These are phyloP conservation scores for Penicillium decumbens DNA, from an alignment of 2,329 filamentous ascomycete genomes.

Conservation along the genomic window DNA sequence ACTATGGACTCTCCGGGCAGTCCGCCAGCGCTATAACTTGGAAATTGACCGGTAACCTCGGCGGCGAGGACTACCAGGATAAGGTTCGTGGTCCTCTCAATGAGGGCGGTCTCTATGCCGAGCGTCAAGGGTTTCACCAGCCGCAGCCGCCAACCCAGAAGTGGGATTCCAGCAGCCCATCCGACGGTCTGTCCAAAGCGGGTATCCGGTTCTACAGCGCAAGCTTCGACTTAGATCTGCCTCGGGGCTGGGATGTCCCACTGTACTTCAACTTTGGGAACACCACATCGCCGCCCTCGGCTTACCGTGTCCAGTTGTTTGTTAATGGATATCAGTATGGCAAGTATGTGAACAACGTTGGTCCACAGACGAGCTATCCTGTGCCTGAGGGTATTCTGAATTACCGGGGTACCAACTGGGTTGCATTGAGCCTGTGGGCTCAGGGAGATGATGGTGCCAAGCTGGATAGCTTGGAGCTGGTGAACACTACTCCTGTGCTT, in stretches of 20 bases:
- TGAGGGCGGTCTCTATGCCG: constrained; percentile 54
- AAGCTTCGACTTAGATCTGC: constrained; percentile 49
- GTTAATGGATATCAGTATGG: constrained; percentile 74
- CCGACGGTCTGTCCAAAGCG: constrained; percentile 41
- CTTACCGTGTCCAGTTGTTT: constrained; percentile 61
- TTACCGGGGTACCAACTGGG: constrained; percentile 64
- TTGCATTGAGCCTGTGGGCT: constrained; percentile 66
- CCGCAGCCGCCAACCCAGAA: constrained; percentile 42
- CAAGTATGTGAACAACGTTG: constrained; percentile 65
- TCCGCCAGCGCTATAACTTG: constrained; percentile 41
- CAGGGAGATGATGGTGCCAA: constrained; percentile 55
- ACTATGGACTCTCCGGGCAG: constrained; percentile 40
- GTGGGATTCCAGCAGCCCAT: constrained; percentile 35
- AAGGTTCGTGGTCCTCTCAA: constrained; percentile 53
- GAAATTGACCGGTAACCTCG: constrained; percentile 58
- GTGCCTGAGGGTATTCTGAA: constrained; percentile 70
- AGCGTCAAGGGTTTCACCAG: constrained; percentile 54
- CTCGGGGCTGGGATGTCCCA: constrained; percentile 53
- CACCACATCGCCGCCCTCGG: constrained; percentile 47
- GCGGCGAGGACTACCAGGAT: constrained; percentile 53
- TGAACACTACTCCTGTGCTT: constrained; percentile 48
- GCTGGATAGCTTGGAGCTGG: constrained; percentile 52
- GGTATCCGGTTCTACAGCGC: constrained; percentile 53
- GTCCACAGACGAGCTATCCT: constrained; percentile 66
- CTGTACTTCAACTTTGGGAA: constrained; percentile 50